Evolutionary conservation across 2,329 filamentous ascomycete species (phyloP), one percentile per base, ranked within the genome.

Genomic region (Fusarium equiseti): DNA sequence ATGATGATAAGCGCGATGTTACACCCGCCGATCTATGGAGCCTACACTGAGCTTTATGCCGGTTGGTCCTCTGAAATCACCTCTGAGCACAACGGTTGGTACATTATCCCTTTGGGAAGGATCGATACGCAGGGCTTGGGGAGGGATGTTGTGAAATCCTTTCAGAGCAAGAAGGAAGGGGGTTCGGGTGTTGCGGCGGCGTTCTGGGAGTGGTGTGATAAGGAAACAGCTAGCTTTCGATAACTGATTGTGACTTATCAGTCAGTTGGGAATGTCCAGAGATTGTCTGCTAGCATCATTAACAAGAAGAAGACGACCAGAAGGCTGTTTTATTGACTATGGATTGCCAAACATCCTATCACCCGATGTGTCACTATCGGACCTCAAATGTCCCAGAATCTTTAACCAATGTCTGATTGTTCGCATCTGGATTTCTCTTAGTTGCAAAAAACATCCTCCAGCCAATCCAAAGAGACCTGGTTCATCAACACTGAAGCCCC

Each of bases 381-480:
- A 10, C 2, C 5, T 2, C 16, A 18, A 35, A 10, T 38, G 1
- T 2, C 32, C 32, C 5, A 5, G 5, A 38, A n/a, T 4, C 9
- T 38, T 3, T n/a, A n/a, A 38, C 0, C 5, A 4, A n/a, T n/a
- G 6, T n/a, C 35, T 38, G 10, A 4, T 1, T 38, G 10, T 1
- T 38, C 3, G 11, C 4, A 18, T 18, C 15, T 24, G 3, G 2
- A 32, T 24, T n/a, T 35, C 15, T 12, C 15, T 6, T 24, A 50
- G 29, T 24, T 32, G 5, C 10, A 27, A 26, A 65, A 64, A 10
- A 59, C n/a, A 24, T 65, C 62, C 29, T 65, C 62, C 1, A 65
- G n/a, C 63, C 63, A 65, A 20, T 65, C 63, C 18, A 65, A 49
- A 15, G 60, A 46, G 1, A 65, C 60, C n/a, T 65, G 63, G 0